phyloP scores from a whole-genome alignment of 345 rosid species.

The Cardiospermum halicacabum region DNA sequence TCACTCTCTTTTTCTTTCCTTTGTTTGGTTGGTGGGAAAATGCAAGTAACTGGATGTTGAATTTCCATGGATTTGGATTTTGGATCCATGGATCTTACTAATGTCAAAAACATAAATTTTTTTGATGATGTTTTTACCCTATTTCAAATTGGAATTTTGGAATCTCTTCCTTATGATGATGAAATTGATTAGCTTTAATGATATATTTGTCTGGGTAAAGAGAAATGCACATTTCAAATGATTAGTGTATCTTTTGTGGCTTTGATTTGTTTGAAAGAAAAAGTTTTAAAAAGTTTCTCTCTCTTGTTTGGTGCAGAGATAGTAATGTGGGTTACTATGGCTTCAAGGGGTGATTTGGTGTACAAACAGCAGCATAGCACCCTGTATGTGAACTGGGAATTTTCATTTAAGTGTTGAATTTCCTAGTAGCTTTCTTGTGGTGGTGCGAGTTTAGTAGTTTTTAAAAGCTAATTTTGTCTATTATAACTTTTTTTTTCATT shows the following conservation, averaged over 20 bases:
- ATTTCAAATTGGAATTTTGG: background rate
- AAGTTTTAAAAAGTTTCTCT: background rate
- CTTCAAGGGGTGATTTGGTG: conserved; percentile 14
- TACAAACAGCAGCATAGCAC: conserved; percentile 10
- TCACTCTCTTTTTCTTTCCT: no score
- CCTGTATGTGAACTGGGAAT: conserved; percentile 24
- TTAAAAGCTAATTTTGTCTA: conserved; percentile 30
- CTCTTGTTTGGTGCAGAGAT: conserved; percentile 29
- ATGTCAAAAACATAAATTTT: no score
- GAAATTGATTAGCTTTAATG: background rate
- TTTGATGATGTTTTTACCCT: no score
- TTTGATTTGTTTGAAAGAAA: background rate
- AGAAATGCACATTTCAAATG: background rate
- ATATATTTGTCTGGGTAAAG: background rate
- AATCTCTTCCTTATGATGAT: background rate
- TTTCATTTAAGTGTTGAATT: conserved; percentile 20
- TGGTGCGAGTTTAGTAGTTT: conserved; percentile 26
- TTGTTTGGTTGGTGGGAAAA: conserved; percentile 10
- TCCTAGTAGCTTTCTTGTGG: conserved; percentile 19
- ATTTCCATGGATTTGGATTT: background rate
- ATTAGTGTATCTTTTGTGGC: background rate
- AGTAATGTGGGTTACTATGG: conserved; percentile 13
- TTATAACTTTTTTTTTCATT: conserved; percentile 18
- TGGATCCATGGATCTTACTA: background rate
- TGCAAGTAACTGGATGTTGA: conserved; percentile 1